Evolutionary conservation across 2,329 filamentous ascomycete species (phyloP).

Genomic region (Nothophaeocryptopus gaeumannii): DNA sequence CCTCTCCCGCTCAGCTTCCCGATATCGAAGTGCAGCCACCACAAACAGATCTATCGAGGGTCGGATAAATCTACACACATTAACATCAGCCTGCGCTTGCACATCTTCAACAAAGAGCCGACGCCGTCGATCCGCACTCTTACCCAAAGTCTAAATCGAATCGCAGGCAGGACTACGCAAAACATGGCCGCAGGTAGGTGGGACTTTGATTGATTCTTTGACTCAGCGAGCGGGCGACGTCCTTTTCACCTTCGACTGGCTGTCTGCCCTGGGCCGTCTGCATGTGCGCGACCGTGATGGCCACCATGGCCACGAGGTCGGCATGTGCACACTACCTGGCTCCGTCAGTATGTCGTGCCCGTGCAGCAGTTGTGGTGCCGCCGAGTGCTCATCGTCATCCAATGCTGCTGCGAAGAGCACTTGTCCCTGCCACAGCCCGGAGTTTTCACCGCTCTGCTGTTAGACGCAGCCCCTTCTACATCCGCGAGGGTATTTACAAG

Average conservation of each 20-base stretch:
- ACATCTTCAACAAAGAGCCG: constrained; percentile 2
- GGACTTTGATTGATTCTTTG: not conserved
- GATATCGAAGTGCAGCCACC: too few relatives aligned
- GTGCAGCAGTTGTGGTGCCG: not conserved
- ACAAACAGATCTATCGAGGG: too few relatives aligned
- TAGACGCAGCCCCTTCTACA: constrained; percentile 1
- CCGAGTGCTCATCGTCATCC: not conserved
- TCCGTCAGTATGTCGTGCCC: not conserved
- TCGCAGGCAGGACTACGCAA: not conserved
- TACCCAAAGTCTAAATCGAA: constrained; percentile 6
- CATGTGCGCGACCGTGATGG: constrained; percentile 1
- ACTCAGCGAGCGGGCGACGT: not conserved
- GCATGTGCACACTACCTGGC: constrained; percentile 1
- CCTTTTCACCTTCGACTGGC: not conserved
- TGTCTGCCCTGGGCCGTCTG: not conserved
- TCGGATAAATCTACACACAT: too few relatives aligned
- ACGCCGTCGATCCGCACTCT: not conserved
- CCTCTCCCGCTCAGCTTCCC: too few relatives aligned
- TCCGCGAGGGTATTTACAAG: constrained; percentile 3
- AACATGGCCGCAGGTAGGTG: too few relatives aligned
- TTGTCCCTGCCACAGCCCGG: constrained; percentile 3
- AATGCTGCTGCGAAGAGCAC: not conserved
- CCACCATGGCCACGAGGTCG: constrained; percentile 1
- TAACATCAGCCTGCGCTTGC: too few relatives aligned
- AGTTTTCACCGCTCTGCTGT: constrained; percentile 1